Evolutionary conservation across 2,329 filamentous ascomycete genomes (phyloP).

Genomic region (Sphaceloma murrayae): DNA sequence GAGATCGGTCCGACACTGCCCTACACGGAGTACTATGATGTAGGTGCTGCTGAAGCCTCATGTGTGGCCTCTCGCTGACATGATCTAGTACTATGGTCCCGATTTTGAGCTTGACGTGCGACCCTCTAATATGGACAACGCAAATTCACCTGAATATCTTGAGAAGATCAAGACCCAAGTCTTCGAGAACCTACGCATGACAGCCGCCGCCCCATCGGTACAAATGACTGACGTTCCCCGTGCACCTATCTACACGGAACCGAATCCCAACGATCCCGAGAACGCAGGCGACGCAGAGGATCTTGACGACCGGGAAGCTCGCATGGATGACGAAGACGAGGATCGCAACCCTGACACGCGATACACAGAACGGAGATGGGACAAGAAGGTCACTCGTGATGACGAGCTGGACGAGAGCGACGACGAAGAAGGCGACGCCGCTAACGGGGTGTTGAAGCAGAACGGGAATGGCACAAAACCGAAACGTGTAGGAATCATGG

Average conservation of each 20-base stretch:
- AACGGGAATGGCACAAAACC: slow-evolving; percentile 30
- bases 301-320: slow-evolving; percentile 53
- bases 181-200: slow-evolving; percentile 56
- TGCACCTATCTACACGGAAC: slow-evolving; percentile 34
- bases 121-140: slow-evolving; percentile 64
- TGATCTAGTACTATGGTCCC: slow-evolving; percentile 54
- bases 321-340: slow-evolving; percentile 60
- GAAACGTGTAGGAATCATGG: slow-evolving; percentile 50
- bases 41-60: slow-evolving; percentile 27
- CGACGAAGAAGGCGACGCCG: slow-evolving; percentile 68
- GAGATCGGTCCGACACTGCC: slow-evolving; percentile 75
- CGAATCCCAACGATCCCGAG: slow-evolving; percentile 19
- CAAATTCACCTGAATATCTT: slow-evolving; percentile 58
- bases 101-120: slow-evolving; percentile 62
- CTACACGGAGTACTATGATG: slow-evolving; percentile 91
- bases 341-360: slow-evolving; percentile 81
- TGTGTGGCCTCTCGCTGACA: slow-evolving; percentile 22
- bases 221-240: slow-evolving; percentile 56
- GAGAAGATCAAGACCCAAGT: slow-evolving; percentile 58
- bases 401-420: slow-evolving; percentile 83
- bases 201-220: slow-evolving; percentile 50
- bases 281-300: slow-evolving; percentile 45
- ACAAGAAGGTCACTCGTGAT: slow-evolving; percentile 60
- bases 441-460: slow-evolving; percentile 60
- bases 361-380: slow-evolving; percentile 71